Evolutionary conservation across 2,329 filamentous ascomycete species (phyloP), one percentile per base, ranked within the genome.

Genomic region (Ascochyta koolunga): DNA sequence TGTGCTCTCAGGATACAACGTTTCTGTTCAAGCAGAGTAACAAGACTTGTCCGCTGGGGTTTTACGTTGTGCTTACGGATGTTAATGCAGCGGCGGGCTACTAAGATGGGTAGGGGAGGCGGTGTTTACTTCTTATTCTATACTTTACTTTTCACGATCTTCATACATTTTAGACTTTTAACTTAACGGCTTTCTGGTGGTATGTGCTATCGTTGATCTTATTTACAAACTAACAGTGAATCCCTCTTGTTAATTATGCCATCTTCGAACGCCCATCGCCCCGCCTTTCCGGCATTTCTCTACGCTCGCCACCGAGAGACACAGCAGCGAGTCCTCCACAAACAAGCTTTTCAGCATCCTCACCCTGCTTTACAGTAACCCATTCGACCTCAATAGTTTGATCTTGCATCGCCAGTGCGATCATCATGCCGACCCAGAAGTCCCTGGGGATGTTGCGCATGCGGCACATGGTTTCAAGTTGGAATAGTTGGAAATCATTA

Each of bases 61-160:
- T 69, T 35, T 69, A 63, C 41, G 64, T 69, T 37, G 50, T 68
- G 5, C 50, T 68, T 11, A 69, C 62, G 15, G 63, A 67, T 50
- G 59, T 59, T 41, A 16, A 25, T 25, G 37, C 13, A 4, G 4
- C 37, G 5, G 37, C 5, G 1, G 21, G 4, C n/a, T 9, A 39
- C 9, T 22, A 15, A 22, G 21, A 21, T 19, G 1, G 11, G 5
- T 5, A 25, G 3, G 21, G 7, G 5, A 19, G 9, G 5, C 7
- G 4, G 10, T 37, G 18, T 21, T 22, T 15, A 29, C 11, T 29
- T 29, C 35, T 8, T 21, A 10, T 37, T 21, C 9, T 10, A 10
- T 21, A 37, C 6, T 37, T 21, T 10, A 21, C 6, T 21, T 22
- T 37, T 5, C 13, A 27, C 11, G 4, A 29, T 29, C 3, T n/a